Evolutionary conservation across 1,139 yeast species (phyloP), one percentile per base, ranked within the genome.

Genomic region (Kazachstania sp.): DNA sequence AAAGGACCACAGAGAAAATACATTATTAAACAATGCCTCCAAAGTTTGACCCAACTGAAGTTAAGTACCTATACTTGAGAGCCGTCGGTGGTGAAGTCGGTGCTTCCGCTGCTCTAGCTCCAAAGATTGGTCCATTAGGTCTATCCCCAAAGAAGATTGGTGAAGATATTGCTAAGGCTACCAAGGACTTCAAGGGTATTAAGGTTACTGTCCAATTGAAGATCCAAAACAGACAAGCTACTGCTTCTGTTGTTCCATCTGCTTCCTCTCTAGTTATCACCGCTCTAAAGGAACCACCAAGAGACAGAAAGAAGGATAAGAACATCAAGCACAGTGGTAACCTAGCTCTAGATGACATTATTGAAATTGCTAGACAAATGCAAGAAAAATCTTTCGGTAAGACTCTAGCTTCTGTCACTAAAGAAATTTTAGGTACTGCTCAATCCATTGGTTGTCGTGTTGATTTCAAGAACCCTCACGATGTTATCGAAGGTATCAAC

Each of bases 51-150:
- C 99, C 99, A 72, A 77, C 67, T 79, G 98, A 92, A 86, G 96
- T 92, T 73, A 90, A 90, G 78, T 87, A 79, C 86, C 81, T 92
- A 79, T 92, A 90, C 88, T 81, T 92, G 77, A 87, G 98, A 86
- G 97, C 98, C 76, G 95, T 90, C 66, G 99, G 98, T 85, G 98
- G 99, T 82, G 99, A 92, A 82, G 95, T 94, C 69, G 98, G 97
- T 81, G 96, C 97, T 71, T 90, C 98, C 59, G 86, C 98, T 63
- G 96, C 98, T 62, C 86, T 94, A 71, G 98, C 98, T 67, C 98
- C 98, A 73, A 92, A 92, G 88, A 92, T 92, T 72, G 99, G 99
- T 86, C 99, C 99, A 67, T 87, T 92, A 72, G 99, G 99, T 88
- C 83, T 92, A 70, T 90, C 97, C 58, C 97, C 98, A 81, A 92